These are phyloP conservation scores for Bipolaris bicolor DNA, from an alignment of 2,329 filamentous ascomycete genomes.

Conservation along the genomic window DNA sequence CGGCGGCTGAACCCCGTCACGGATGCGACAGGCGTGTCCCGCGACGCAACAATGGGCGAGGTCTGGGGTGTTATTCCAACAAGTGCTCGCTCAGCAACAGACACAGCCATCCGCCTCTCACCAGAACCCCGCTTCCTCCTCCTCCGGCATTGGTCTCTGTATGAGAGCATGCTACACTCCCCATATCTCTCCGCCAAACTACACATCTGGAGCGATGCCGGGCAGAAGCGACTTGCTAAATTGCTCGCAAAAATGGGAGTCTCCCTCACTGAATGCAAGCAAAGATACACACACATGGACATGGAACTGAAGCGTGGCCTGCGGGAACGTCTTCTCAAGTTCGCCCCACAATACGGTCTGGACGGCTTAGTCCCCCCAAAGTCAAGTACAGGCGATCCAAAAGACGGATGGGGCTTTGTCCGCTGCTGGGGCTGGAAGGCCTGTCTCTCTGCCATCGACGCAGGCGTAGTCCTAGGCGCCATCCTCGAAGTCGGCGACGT, in stretches of 20 bases:
- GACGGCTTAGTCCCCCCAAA: conserved; percentile 85
- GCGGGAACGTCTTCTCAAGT: conserved; percentile 84
- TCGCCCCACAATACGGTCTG: conserved; percentile 89
- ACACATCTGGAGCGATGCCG: conserved; percentile 92
- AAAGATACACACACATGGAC: conserved; percentile 98
- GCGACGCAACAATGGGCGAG: conserved; percentile 68
- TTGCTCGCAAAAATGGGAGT: conserved; percentile 98
- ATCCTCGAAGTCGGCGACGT: conserved; percentile 86
- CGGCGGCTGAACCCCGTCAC: conserved; percentile 83
- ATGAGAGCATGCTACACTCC: conserved; percentile 98
- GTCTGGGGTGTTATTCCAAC: conserved; percentile 85
- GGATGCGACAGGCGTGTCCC: conserved; percentile 62
- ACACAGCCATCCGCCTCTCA: conserved; percentile 88
- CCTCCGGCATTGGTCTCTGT: conserved; percentile 94
- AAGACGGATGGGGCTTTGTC: conserved; percentile 96
- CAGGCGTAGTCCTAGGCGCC: conserved; percentile 89
- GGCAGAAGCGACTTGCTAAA: conserved; percentile 88
- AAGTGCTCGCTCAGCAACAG: conserved; percentile 84
- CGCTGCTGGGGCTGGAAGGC: conserved; percentile 98
- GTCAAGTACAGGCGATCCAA: conserved; percentile 69
- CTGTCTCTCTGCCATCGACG: conserved; percentile 89
- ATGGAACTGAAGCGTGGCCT: conserved; percentile 92
- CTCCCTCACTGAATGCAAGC: conserved; percentile 88
- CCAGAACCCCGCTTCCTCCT: conserved; percentile 93
- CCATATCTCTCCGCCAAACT: conserved; percentile 90